Conservation (phyloP, 2,329 filamentous ascomycete genomes). For the Coniochaeta sp. region DNA sequence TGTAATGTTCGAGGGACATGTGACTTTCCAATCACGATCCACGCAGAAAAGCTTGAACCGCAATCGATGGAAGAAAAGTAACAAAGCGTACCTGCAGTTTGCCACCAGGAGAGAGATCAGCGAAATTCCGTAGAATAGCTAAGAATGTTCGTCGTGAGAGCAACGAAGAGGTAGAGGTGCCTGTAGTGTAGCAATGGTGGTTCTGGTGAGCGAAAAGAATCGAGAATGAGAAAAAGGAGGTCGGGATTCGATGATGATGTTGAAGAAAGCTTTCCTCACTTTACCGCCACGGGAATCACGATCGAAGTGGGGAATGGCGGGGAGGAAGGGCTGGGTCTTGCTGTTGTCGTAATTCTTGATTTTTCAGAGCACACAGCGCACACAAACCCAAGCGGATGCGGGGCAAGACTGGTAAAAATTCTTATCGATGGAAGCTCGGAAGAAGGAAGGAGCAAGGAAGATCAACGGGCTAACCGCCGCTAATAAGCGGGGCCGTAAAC, state of each 20-base stretch:
- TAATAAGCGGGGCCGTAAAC: background rate
- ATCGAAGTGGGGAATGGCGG: background rate
- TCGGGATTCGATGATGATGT: background rate
- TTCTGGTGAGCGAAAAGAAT: background rate
- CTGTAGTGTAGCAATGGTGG: background rate
- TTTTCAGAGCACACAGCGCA: background rate
- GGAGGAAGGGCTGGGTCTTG: background rate
- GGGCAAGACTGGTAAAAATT: background rate
- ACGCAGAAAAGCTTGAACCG: too few relatives aligned
- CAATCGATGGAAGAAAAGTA: too few relatives aligned
- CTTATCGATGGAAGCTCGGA: background rate
- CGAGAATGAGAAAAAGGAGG: background rate
- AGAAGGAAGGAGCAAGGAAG: background rate
- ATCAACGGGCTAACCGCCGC: background rate
- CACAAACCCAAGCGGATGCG: background rate
- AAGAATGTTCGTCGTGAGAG: background rate
- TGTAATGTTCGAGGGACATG: background rate
- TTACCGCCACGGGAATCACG: conserved; percentile 1
- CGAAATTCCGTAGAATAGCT: background rate
- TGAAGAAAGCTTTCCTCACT: conserved; percentile 1
- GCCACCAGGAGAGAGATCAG: background rate
- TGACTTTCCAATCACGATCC: background rate
- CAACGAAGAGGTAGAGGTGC: background rate
- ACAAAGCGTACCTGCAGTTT: background rate
- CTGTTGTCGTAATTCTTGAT: background rate